phyloP scores from a whole-genome alignment of 208 protist genomes.

The Wallacemonas sp. region DNA sequence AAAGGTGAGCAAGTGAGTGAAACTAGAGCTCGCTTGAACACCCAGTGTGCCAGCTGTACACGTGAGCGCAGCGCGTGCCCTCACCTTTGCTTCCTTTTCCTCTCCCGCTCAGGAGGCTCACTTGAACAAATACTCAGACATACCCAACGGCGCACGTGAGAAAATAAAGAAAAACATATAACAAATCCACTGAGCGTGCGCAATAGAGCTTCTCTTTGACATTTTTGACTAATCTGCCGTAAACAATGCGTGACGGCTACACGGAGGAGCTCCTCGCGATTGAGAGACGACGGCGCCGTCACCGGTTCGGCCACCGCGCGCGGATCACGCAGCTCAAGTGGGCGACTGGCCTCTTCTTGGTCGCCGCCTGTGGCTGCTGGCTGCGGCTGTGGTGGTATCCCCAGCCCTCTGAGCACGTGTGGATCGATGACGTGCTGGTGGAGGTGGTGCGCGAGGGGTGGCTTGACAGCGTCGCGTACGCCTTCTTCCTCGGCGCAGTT shows the following conservation, averaged over 20 bases:
- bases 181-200: too few species aligned
- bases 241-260: constrained; percentile 37
- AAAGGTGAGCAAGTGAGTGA: too few species aligned
- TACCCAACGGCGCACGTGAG: too few species aligned
- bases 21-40: too few species aligned
- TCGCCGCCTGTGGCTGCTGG: constrained; percentile 19
- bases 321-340: constrained; percentile 28
- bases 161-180: too few species aligned
- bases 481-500: constrained; percentile 20
- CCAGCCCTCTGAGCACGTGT: constrained; percentile 34
- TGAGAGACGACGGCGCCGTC: constrained; percentile 23
- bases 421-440: constrained; percentile 77
- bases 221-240: too few species aligned
- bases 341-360: constrained; percentile 7
- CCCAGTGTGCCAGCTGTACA: too few species aligned
- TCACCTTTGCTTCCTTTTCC: too few species aligned
- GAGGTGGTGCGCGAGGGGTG: constrained; percentile 65
- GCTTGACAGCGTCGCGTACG: constrained; percentile 15
- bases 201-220: too few species aligned
- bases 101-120: too few species aligned
- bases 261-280: constrained; percentile 35
- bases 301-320: constrained; percentile 24
- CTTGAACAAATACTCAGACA: too few species aligned
- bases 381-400: constrained; percentile 35
- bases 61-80: too few species aligned